phyloP scores from a whole-genome alignment of 192 early-diverging fungal genomes.

The Coemansia sp. region DNA sequence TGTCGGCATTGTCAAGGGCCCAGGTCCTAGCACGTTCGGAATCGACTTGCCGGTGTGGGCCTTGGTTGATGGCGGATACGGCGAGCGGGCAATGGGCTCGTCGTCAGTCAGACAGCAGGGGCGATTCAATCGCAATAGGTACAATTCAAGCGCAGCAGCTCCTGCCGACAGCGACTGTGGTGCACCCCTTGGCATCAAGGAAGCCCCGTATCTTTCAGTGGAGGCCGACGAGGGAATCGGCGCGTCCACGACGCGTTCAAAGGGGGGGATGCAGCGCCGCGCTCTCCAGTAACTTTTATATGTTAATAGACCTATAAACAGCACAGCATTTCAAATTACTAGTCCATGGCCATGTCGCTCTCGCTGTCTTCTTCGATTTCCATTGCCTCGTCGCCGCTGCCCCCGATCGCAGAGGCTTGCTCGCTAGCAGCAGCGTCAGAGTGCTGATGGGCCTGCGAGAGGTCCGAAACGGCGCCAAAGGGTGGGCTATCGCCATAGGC shows the following conservation, averaged over 20 bases:
- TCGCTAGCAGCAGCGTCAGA: slow-evolving; percentile 7
- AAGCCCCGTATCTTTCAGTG: slow-evolving; percentile 46
- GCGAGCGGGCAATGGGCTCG: slow-evolving; percentile 38
- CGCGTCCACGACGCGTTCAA: slow-evolving; percentile 20
- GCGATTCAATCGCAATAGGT: background rate
- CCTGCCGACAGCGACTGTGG: background rate
- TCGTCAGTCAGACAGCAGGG: background rate
- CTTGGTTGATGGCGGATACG: slow-evolving; percentile 41
- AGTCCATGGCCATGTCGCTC: slow-evolving; percentile 49
- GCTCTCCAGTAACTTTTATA: slow-evolving; percentile 15
- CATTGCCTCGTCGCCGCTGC: slow-evolving; percentile 52
- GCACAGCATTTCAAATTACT: background rate
- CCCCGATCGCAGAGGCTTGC: slow-evolving; percentile 7
- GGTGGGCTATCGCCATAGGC: background rate
- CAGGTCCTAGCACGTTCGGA: slow-evolving; percentile 25
- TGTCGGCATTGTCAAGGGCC: slow-evolving; percentile 39
- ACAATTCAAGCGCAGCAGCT: background rate
- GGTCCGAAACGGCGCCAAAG: slow-evolving; percentile 1
- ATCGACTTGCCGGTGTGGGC: slow-evolving; percentile 37
- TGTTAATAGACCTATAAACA: background rate
- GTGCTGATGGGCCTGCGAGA: background rate
- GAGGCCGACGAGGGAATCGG: slow-evolving; percentile 43
- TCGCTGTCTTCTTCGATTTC: slow-evolving; percentile 48
- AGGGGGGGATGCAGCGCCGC: slow-evolving; percentile 28
- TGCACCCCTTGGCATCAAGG: slow-evolving; percentile 30